These are phyloP conservation scores for Mycena capillaripes DNA, from an alignment of 768 basidiomycete species.

Conservation along the genomic window DNA sequence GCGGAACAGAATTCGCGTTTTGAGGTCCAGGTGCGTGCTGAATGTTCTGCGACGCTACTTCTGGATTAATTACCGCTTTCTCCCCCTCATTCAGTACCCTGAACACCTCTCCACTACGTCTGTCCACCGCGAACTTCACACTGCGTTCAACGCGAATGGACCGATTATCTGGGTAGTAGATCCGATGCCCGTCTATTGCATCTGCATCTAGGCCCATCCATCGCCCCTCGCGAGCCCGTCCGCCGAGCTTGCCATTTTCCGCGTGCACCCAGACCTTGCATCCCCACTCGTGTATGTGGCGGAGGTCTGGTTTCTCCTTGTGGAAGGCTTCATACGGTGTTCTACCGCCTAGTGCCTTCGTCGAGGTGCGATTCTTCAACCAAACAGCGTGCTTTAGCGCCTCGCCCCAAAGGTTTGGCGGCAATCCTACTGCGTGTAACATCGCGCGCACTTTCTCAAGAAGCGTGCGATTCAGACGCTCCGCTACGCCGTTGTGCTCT, in stretches of 20 bases:
- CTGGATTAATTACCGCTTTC: background rate
- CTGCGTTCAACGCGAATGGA: slow-evolving; percentile 48
- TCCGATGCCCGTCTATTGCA: slow-evolving; percentile 43
- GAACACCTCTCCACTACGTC: background rate
- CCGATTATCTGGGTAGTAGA: slow-evolving; percentile 47
- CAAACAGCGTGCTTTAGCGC: slow-evolving; percentile 51
- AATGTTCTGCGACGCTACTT: background rate
- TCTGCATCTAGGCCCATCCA: slow-evolving; percentile 42
- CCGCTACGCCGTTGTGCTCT: background rate
- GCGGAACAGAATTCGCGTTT: background rate
- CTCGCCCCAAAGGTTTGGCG: slow-evolving; percentile 55
- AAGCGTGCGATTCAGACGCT: too few species aligned
- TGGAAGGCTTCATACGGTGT: slow-evolving; percentile 41
- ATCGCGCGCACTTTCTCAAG: slow-evolving; percentile 52
- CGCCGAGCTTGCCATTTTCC: slow-evolving; percentile 44
- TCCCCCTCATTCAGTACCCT: slow-evolving; percentile 32
- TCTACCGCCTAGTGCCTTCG: slow-evolving; percentile 34
- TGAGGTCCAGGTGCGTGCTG: background rate
- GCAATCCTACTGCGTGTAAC: slow-evolving; percentile 50
- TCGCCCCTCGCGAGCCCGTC: slow-evolving; percentile 37
- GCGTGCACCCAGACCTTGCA: slow-evolving; percentile 39
- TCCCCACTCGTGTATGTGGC: slow-evolving; percentile 40
- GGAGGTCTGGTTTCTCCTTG: slow-evolving; percentile 41
- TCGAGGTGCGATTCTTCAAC: slow-evolving; percentile 47
- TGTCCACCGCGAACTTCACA: slow-evolving; percentile 35